phyloP scores from a whole-genome alignment of 2,329 filamentous ascomycete species.

The Venturia pyrina region DNA sequence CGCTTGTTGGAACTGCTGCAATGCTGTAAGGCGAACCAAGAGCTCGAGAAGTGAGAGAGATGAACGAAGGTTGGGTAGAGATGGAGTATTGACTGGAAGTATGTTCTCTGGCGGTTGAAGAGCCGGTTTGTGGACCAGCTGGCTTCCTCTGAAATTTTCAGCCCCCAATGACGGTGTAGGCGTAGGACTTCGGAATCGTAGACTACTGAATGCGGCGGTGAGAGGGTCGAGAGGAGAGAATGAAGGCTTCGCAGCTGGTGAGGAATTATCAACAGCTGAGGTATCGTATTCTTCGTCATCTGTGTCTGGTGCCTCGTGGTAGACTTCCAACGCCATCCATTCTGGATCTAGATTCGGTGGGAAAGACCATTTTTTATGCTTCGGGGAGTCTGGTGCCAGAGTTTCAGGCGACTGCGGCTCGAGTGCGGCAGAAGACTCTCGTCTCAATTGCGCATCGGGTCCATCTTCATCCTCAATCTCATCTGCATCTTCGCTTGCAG shows the following conservation, averaged over 20 bases:
- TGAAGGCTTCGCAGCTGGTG: conserved; percentile 17
- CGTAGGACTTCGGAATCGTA: conserved; percentile 7
- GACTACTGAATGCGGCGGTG: neutral
- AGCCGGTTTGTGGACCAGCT: conserved; percentile 11
- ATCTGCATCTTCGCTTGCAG: conserved; percentile 22
- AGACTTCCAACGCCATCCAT: conserved; percentile 87
- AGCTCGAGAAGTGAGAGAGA: conserved; percentile 79
- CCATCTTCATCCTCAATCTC: conserved; percentile 27
- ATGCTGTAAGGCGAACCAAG: conserved; percentile 70
- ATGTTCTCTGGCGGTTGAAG: conserved; percentile 21
- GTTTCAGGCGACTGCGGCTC: conserved; percentile 13
- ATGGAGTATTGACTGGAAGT: conserved; percentile 17
- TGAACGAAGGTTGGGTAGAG: conserved; percentile 46
- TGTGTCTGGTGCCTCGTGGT: conserved; percentile 51
- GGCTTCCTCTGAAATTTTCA: conserved; percentile 13
- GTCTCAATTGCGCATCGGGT: conserved; percentile 34
- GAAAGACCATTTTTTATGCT: conserved; percentile 42
- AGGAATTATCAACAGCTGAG: conserved; percentile 14
- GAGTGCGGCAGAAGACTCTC: conserved; percentile 27
- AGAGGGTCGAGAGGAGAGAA: neutral
- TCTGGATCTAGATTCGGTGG: conserved; percentile 73
- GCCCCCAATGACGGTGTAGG: conserved; percentile 4
- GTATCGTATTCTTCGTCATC: conserved; percentile 34
- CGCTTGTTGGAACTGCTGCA: conserved; percentile 86
- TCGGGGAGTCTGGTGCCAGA: conserved; percentile 14